Evolutionary conservation across 805 yeast species (phyloP), one percentile per base, ranked within the genome.

Genomic region (Starmerella potacharoeniae): DNA sequence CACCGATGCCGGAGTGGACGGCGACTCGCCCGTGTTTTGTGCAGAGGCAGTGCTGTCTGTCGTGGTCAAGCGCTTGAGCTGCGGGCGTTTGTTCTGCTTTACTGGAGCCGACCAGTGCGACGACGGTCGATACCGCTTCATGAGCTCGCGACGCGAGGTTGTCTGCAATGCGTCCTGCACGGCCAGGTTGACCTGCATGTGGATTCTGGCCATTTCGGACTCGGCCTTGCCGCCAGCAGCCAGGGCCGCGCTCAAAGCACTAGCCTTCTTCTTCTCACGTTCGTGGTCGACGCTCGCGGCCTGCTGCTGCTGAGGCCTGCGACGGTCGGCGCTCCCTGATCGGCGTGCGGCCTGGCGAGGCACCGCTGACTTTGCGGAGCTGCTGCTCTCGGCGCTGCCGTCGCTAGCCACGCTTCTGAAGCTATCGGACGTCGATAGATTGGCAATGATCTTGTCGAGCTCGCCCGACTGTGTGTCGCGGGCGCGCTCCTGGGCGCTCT

Each of bases 91-190:
- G 31, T 14, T 10, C 37, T 13, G 17, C 31, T 33, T 33, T 11
- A 39, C 35, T n/a, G 59, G 57, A 1, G 58, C 55, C 13, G 61
- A 51, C 62, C 62, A 60, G 30, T 59, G 56, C 4, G 62, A 60
- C 11, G 60, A 58, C 10, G 62, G 62, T 39, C 56, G 54, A 55
- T 55, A 60, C 34, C 46, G 46, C 28, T 40, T 35, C 55, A 52
- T 52, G 6, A 42, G 44, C 34, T 43, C 48, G n/a, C 51, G 44
- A 9, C 56, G 54, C 33, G 48, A n/a, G 6, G 45, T 35, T 8
- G 50, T 40, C 14, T 33, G 30, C 17, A 28, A 48, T 22, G 51
- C 56, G 29, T 13, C 40, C 28, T 41, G 58, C 31, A 55, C 53
- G 16, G 60, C 60, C 28, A 35, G 50, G 35, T 57, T 49, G 28